Evolutionary conservation across 306 rosid species (phyloP).

Genomic region (Quercus parvula): DNA sequence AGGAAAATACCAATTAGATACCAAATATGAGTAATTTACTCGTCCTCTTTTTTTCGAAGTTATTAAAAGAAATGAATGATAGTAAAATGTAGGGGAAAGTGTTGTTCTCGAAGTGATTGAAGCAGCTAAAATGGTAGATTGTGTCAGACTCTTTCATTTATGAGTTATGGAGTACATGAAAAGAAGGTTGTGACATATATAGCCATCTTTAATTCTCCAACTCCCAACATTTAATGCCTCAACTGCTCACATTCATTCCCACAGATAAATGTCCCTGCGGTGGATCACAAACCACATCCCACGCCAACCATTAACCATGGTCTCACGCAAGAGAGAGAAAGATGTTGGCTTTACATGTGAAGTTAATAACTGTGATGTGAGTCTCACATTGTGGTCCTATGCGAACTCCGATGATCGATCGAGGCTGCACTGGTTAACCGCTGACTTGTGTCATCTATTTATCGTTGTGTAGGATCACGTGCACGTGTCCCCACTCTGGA

Average conservation of each 20-base stretch:
- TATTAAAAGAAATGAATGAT: no score
- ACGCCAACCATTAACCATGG: no score
- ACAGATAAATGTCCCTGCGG: not conserved
- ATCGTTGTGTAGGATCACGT: constrained; percentile 15
- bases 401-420: no score
- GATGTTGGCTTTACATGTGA: constrained; percentile 28
- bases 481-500: not conserved
- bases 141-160: constrained; percentile 1
- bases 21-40: no score
- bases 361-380: constrained; percentile 30
- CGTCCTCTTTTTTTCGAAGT: no score
- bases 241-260: constrained; percentile 19
- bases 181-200: constrained; percentile 3
- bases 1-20: no score
- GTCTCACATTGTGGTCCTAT: no score
- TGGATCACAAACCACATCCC: not conserved
- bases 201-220: not conserved
- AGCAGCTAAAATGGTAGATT: not conserved
- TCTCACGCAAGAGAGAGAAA: not conserved
- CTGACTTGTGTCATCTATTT: constrained; percentile 24
- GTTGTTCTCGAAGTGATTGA: not conserved
- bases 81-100: not conserved
- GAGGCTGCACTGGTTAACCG: constrained; percentile 18
- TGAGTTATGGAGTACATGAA: not conserved
- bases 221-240: not conserved